phyloP scores from a whole-genome alignment of 768 basidiomycete species.

The Boletus rufocinnamomeus region DNA sequence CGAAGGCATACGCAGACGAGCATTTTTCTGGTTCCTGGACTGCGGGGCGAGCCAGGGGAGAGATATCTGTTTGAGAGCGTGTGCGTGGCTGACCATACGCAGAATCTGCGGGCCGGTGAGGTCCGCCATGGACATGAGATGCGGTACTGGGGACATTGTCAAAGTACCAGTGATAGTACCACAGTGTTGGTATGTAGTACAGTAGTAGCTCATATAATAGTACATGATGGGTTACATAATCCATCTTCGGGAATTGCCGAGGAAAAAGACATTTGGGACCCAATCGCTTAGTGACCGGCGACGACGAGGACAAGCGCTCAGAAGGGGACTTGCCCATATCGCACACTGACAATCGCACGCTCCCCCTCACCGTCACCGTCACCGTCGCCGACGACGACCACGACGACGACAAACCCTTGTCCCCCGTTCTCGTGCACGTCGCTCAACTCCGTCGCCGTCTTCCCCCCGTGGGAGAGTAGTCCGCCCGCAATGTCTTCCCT shows the following conservation, averaged over 20 bases:
- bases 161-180: too few species aligned
- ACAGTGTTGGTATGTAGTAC: not conserved
- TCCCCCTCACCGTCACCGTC: not conserved
- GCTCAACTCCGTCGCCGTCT: not conserved
- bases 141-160: slow-evolving; percentile 48
- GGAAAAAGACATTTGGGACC: not conserved
- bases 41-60: slow-evolving; percentile 69
- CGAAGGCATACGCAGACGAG: slow-evolving; percentile 58
- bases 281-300: not conserved
- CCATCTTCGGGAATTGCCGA: slow-evolving; percentile 12
- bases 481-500: slow-evolving; percentile 33
- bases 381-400: slow-evolving; percentile 12
- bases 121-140: slow-evolving; percentile 89
- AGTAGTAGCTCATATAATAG: too few species aligned
- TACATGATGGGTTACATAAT: slow-evolving; percentile 7
- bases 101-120: slow-evolving; percentile 74
- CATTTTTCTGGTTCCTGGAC: slow-evolving; percentile 28
- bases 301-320: slow-evolving; percentile 10
- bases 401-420: slow-evolving; percentile 1
- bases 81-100: slow-evolving; percentile 63
- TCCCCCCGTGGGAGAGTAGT: slow-evolving; percentile 12
- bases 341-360: slow-evolving; percentile 3
- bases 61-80: slow-evolving; percentile 61
- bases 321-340: slow-evolving; percentile 3
- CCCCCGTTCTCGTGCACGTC: not conserved